Base-by-base conservation (phyloP, 768 basidiomycete species). In the Rhodotorula paludigena region DNA sequence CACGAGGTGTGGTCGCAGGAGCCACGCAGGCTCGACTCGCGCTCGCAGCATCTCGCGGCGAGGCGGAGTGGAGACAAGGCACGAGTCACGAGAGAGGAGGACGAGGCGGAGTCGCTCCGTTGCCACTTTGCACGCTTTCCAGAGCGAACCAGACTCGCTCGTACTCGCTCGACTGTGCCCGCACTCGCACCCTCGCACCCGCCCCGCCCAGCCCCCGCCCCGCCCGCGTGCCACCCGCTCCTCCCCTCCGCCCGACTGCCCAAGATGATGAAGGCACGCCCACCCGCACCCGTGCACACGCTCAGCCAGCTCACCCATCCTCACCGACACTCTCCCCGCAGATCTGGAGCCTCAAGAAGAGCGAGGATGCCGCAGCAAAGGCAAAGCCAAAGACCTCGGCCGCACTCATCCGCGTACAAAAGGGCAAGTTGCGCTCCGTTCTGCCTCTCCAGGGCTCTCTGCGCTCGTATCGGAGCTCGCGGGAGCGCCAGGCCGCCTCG, bases 331-430 rank as follows among this genome's bases (percentile, higher is more conserved):
- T 20, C 33, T 20, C 2, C 44, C 7, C 18, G 16, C 63, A 99
- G 96, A 97, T 99, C 76, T 97, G 96, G 89, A 90, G 87, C 73
- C 92, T 99, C 89, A 98, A 98, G 87, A 98, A 98, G 87, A 90
- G 88, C 76, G 92, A 97, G 82, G 91, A 98, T 77, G 90, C 90
- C 63, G 92, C 92, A 61, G 87, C 90, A 11, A 97, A 92, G 89
- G 94, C 86, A 86, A 90, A 89, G 83, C 96, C 96, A 51, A 97
- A 94, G 85, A 96, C 92, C 52, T 91, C 90, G 76, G 94, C 96
- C 23, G 96, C 96, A 36, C 93, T 97, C 80, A 89, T 99, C 78
- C 85, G 96, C 64, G 94, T 99, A n/a, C 96, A 99, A 84, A 99
- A 98, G 83, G 96, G 96, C n/a, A n/a, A n/a, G n/a, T n/a, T n/a